Base-by-base conservation (phyloP, 2,329 filamentous ascomycete genomes). In the Berkeleyomyces basicola region DNA sequence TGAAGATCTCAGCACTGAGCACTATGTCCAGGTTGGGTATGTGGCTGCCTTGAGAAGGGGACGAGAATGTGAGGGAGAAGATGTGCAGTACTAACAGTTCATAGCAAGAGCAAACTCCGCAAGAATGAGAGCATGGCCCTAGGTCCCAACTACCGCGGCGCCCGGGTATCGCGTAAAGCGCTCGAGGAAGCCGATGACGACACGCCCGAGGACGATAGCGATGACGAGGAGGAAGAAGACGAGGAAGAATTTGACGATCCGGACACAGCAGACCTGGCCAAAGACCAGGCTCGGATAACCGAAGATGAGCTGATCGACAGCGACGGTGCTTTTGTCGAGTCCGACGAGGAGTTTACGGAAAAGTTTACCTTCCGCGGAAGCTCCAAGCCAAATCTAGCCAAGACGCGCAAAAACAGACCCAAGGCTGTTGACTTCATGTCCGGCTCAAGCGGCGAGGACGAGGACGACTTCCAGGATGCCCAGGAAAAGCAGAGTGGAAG, bases 321-420 rank as follows among this genome's bases (percentile, higher is more conserved):
- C 68, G 82, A 85, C 63, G 74, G 80, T 43, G 92, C 90, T 0
- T 85, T 97, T 70, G 88, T 84, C 2, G 84, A 87, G 62, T 93
- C 88, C 67, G 92, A 97, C 68, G 85, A 89, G 67, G 90, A 95
- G 71, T 81, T 80, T 60, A 90, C 96, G 69, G 84, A 87, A 67
- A 83, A 82, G 0, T 96, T 88, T 70, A 82, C 75, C 0, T 85
- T 85, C 66, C 74, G 79, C 40, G 82, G 81, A 31, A 85, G 81
- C 71, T 78, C 77, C 1, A 80, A 79, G 66, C 76, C 78, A 3
- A 74, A 72, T 61, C 70, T 69, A 14, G 67, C 72, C 69, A 70
- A 66, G 68, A 64, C 9, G 66, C 65, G 42, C 9, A 72, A 71
- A 14, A 76, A 72, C 62, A 72, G 79, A 66, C 74, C 77, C 6